Percentiles rank a stretch among this genome's conserved stretches.
phyloP scores from a whole-genome alignment of 1,284 basidiomycete genomes.

The Cryptococcus sp. region DNA sequence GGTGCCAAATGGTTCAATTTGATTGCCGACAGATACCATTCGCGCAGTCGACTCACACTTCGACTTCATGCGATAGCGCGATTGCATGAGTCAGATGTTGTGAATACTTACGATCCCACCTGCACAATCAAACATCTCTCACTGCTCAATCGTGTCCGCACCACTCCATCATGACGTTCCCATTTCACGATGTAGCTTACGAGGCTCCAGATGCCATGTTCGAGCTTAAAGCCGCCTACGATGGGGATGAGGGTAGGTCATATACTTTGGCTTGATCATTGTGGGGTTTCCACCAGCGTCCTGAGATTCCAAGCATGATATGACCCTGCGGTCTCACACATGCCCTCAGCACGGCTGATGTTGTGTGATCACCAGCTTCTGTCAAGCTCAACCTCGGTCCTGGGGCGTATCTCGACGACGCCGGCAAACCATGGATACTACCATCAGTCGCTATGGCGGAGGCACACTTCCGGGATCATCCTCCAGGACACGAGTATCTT shows the following conservation, averaged over 20 bases:
- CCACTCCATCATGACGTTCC: neutral
- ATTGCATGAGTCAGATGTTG: too few relatives aligned
- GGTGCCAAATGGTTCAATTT: too few relatives aligned
- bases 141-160: too few relatives aligned
- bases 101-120: too few relatives aligned
- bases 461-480: conserved; percentile 23
- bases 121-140: too few relatives aligned
- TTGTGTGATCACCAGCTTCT: conserved; percentile 40
- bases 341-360: too few relatives aligned
- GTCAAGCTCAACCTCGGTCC: conserved; percentile 87
- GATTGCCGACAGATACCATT: too few relatives aligned
- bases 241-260: conserved; percentile 43
- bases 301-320: too few relatives aligned
- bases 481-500: conserved; percentile 89
- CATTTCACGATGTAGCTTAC: conserved; percentile 1
- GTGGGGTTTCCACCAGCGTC: too few relatives aligned
- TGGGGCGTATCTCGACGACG: conserved; percentile 55
- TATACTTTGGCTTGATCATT: conserved; percentile 12
- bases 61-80: too few relatives aligned
- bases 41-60: too few relatives aligned
- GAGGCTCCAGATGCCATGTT: conserved; percentile 38
- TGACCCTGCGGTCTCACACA: too few relatives aligned
- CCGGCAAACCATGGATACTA: conserved; percentile 55
- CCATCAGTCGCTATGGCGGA: conserved; percentile 59
- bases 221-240: conserved; percentile 46